phyloP scores from a whole-genome alignment of 2,329 filamentous ascomycete species.

The Trichoderma aggressivum region DNA sequence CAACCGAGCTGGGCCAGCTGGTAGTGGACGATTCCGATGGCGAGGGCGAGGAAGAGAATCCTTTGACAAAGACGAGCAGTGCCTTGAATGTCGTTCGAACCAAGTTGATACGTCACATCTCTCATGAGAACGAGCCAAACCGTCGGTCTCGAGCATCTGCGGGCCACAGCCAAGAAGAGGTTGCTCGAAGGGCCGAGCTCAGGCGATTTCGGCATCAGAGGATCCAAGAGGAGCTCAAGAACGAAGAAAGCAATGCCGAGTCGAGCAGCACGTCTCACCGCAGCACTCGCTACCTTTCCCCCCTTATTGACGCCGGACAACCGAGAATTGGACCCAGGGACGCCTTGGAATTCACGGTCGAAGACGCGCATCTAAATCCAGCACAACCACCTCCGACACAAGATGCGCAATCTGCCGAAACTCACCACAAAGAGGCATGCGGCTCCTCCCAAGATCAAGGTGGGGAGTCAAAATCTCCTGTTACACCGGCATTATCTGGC shows the following conservation, averaged over 20 bases:
- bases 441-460: background rate
- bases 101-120: slow-evolving; percentile 45
- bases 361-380: background rate
- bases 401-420: background rate
- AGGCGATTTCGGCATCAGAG: slow-evolving; percentile 53
- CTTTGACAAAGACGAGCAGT: slow-evolving; percentile 34
- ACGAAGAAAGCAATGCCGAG: slow-evolving; percentile 40
- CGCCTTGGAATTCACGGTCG: slow-evolving; percentile 43
- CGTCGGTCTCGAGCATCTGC: slow-evolving; percentile 40
- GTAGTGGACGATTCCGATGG: slow-evolving; percentile 40
- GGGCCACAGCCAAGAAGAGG: slow-evolving; percentile 49
- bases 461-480: background rate
- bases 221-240: slow-evolving; percentile 56
- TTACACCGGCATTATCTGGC: background rate
- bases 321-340: slow-evolving; percentile 45
- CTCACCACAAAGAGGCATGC: background rate
- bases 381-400: background rate
- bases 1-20: slow-evolving; percentile 33
- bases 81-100: slow-evolving; percentile 45
- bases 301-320: slow-evolving; percentile 29
- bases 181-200: slow-evolving; percentile 54
- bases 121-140: slow-evolving; percentile 41
- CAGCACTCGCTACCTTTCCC: slow-evolving; percentile 26
- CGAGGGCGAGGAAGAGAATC: slow-evolving; percentile 31
- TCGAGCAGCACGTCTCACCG: slow-evolving; percentile 28